Conservation (phyloP, 2,329 filamentous ascomycete genomes). For the Talaromyces sp. region DNA sequence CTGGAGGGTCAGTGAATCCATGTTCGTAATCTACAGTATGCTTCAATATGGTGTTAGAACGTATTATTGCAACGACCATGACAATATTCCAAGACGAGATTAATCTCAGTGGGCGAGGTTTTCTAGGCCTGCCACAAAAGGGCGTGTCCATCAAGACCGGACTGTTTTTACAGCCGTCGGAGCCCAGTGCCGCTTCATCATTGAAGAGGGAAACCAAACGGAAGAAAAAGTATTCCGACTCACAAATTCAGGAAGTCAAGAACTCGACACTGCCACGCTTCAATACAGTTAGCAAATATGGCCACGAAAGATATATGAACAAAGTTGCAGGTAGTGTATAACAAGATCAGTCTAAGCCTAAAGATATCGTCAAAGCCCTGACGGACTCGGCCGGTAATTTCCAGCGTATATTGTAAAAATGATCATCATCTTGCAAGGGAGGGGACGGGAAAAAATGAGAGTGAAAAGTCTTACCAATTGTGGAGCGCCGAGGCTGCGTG, state of each 20-base stretch:
- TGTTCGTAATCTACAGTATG: neutral
- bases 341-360: conserved; percentile 67
- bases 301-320: neutral
- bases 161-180: conserved; percentile 60
- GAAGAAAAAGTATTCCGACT: neutral
- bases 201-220: conserved; percentile 16
- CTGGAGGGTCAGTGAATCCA: neutral
- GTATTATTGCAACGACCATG: neutral
- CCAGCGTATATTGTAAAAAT: conserved; percentile 65
- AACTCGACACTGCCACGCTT: neutral
- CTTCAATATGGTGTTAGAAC: neutral
- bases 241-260: neutral
- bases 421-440: conserved; percentile 54
- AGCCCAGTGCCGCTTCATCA: conserved; percentile 81
- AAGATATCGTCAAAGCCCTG: conserved; percentile 67
- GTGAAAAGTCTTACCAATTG: conserved; percentile 17
- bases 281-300: neutral
- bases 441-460: neutral
- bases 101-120: conserved; percentile 93
- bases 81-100: neutral
- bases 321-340: conserved; percentile 7
- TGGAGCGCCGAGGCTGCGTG: neutral
- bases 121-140: conserved; percentile 97
- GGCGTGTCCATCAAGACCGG: conserved; percentile 79
- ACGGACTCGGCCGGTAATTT: conserved; percentile 90